Evolutionary conservation across 2,329 filamentous ascomycete genomes (phyloP).

Genomic region (Trichoderma cornu-damae): DNA sequence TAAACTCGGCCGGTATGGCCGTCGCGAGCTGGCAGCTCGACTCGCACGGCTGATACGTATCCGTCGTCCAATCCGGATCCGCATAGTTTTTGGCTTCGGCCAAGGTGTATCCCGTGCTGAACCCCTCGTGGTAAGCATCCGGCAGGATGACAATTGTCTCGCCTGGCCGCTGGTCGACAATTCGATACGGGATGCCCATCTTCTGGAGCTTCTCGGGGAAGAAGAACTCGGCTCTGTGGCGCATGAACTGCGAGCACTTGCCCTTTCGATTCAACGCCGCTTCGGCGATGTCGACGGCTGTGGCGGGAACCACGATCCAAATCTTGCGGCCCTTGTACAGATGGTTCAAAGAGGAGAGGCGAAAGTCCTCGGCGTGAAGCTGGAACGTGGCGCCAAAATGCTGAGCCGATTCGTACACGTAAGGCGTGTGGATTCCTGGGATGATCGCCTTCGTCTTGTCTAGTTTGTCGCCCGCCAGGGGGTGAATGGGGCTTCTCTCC

Average conservation of each 20-base stretch:
- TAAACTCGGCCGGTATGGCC: constrained; percentile 34
- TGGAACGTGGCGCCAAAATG: constrained; percentile 38
- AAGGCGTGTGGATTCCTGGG: constrained; percentile 38
- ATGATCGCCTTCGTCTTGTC: constrained; percentile 36
- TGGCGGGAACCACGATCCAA: constrained; percentile 37
- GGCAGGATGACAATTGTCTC: constrained; percentile 39
- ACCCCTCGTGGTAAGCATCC: constrained; percentile 39
- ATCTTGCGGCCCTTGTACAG: constrained; percentile 39
- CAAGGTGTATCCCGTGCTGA: constrained; percentile 39
- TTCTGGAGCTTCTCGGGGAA: constrained; percentile 38
- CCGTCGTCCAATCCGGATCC: constrained; percentile 33
- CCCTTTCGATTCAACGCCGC: constrained; percentile 30
- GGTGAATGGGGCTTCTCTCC: constrained; percentile 35
- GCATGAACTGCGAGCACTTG: constrained; percentile 39
- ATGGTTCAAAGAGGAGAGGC: constrained; percentile 37
- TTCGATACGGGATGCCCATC: constrained; percentile 35
- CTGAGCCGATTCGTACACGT: constrained; percentile 38
- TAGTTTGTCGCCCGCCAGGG: constrained; percentile 35
- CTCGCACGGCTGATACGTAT: constrained; percentile 35
- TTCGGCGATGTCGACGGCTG: constrained; percentile 34
- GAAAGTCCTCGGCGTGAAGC: constrained; percentile 39
- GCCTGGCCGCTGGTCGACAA: constrained; percentile 37
- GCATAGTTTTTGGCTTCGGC: constrained; percentile 40
- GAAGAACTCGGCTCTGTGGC: constrained; percentile 38
- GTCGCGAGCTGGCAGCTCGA: constrained; percentile 32